Percentiles rank a stretch among this genome's conserved stretches.
Conservation (phyloP, 2,329 filamentous ascomycete genomes). For the Bipolaris bicolor region DNA sequence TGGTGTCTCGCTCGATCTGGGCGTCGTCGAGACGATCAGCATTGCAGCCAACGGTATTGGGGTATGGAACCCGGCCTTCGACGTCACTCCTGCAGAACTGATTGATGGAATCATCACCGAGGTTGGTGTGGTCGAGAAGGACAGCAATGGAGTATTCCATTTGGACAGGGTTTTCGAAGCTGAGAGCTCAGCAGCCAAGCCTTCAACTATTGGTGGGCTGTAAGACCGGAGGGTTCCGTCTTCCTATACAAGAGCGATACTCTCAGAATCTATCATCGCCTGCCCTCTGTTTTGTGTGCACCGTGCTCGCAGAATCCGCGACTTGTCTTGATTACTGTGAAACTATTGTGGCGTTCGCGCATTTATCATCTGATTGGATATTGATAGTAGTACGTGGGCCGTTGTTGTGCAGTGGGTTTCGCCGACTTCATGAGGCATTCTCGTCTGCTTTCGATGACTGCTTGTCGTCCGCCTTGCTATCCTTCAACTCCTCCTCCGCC, state of each 20-base stretch:
- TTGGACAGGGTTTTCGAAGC: conserved; percentile 53
- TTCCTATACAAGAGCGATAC: not conserved
- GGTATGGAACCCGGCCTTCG: conserved; percentile 97
- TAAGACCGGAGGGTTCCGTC: conserved; percentile 15
- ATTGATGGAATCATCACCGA: conserved; percentile 97
- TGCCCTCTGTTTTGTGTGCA: not conserved
- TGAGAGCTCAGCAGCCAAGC: conserved; percentile 31
- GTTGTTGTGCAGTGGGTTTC: not conserved
- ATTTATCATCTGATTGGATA: not conserved
- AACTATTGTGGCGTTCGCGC: not conserved
- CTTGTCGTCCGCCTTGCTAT: conserved; percentile 23
- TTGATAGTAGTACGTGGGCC: not conserved
- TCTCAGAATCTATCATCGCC: not conserved
- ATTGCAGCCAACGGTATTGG: conserved; percentile 77
- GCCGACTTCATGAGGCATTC: conserved; percentile 21
- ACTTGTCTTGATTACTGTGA: conserved; percentile 1
- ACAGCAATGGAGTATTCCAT: conserved; percentile 70
- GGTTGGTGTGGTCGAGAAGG: conserved; percentile 83
- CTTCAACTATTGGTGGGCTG: conserved; percentile 43
- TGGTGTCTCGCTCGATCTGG: conserved; percentile 68
- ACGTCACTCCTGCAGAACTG: conserved; percentile 85
- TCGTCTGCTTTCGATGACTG: conserved; percentile 20
- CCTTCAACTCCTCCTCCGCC: conserved; percentile 42
- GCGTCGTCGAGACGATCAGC: conserved; percentile 72
- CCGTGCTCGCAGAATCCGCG: not conserved